Base-by-base conservation (phyloP, 805 yeast species). In the Grigorovia humatica region DNA sequence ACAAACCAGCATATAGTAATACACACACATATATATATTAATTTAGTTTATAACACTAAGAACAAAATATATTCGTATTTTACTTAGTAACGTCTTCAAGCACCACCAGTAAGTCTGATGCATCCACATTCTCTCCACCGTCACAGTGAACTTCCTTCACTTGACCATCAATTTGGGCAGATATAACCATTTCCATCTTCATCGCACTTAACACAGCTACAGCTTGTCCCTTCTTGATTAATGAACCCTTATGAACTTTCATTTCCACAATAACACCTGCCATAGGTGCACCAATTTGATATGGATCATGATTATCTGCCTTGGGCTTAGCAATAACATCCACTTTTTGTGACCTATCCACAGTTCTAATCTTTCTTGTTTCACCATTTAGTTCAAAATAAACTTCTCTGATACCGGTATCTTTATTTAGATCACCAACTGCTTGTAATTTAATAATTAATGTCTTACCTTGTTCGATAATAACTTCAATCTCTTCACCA, bases 151-250 rank as follows among this genome's bases (percentile, higher is more conserved):
- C 78, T 20, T 84, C 88, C 47, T 84, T 82, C 55, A 93, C 81
- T 66, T 78, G 80, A 69, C 99, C 99, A 53, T 83, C 77, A 54
- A 81, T 85, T 51, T 95, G 95, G 20, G 99, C 91, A 68, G 88
- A 80, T 62, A 91, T 90, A 49, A 93, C 95, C 97, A 93, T 93
- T 76, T 93, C 99, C 99, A 91, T 91, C 81, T 91, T 91, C 99
- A 91, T 91, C 57, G 99, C 99, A 67, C 91, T 82, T 67, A 91
- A 78, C 27, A 91, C 96, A 55, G 95, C 95, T 57, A 91, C 70
- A 38, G 96, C 90, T 67, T 91, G 96, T 59, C 99, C 99, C 80
- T 91, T 91, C 80, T 88, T 88, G 58, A 93, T 96, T 58, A 84
- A 85, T 50, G 82, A 78, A 55, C 95, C 96, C 59, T 81, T 80